phyloP scores from a whole-genome alignment of 192 early-diverging fungal species.

The Podila minutissima region DNA sequence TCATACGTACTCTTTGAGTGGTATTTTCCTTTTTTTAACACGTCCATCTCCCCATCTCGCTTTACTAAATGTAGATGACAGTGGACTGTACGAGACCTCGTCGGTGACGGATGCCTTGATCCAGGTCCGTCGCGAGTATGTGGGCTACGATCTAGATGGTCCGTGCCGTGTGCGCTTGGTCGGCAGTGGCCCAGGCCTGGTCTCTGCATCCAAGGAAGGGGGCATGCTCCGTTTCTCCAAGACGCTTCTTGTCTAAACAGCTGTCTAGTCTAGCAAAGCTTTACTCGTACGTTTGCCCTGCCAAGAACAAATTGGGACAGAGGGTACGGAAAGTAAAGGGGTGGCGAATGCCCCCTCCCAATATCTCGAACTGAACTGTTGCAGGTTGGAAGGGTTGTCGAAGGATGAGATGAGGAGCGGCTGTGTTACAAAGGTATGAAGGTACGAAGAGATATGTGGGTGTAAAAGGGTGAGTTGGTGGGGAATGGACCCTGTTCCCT shows the following conservation, averaged over 20 bases:
- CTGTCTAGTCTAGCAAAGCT: not conserved
- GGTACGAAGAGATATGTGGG: not conserved
- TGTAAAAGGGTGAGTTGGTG: not conserved
- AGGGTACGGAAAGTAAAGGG: too few relatives aligned
- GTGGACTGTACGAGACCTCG: conserved; percentile 32
- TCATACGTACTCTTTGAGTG: not conserved
- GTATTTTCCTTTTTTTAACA: not conserved
- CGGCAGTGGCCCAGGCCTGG: conserved; percentile 20
- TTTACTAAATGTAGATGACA: conserved; percentile 22
- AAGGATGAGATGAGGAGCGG: not conserved
- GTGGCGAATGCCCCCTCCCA: too few relatives aligned
- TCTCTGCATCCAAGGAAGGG: conserved; percentile 33
- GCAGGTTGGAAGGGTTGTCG: too few relatives aligned
- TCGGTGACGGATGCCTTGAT: conserved; percentile 6
- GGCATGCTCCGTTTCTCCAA: conserved; percentile 29
- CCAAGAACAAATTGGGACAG: not conserved
- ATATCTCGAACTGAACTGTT: too few relatives aligned
- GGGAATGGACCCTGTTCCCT: not conserved
- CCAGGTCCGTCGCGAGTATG: conserved; percentile 32
- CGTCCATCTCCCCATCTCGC: not conserved
- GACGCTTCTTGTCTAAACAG: conserved; percentile 5
- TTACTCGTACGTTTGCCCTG: not conserved
- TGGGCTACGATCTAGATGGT: conserved; percentile 43
- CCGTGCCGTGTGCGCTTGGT: conserved; percentile 28
- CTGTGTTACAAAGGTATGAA: not conserved